Evolutionary conservation across 768 basidiomycete species (phyloP), one percentile per base, ranked within the genome.

Genomic region (Sarcodon aspratus): DNA sequence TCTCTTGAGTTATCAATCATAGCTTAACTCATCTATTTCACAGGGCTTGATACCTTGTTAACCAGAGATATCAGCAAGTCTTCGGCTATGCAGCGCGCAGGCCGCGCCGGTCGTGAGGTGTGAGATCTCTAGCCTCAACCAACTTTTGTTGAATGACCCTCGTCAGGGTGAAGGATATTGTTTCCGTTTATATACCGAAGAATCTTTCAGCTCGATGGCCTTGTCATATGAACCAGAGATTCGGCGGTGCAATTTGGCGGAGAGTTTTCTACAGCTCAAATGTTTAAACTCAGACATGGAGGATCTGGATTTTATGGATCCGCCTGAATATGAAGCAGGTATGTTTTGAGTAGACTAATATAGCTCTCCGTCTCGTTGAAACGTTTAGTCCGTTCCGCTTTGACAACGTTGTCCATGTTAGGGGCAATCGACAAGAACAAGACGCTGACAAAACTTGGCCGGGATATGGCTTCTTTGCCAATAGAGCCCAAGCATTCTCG

Each of bases 31-130:
- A 42, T n/a, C 46, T 6, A 33, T 12, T 18, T 17, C n/a, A 21
- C 54, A 92, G 93, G 91, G 2, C 85, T 97, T 56, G 94, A 98
- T 63, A 85, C 88, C 12, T 70, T 98, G 3, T 57, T 90, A 37
- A 85, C 85, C 12, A 78, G 79, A 59, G 80, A 85, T 46, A 87
- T 97, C 52, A 88, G 88, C 21, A 82, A 89, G 63, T 91, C 90
- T 2, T 91, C 87, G 11, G 94, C 96, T 7, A 80, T 81, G 75
- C 88, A 99, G 63, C 74, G 96, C n/a, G 78, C 92, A 3, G 96
- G 96, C 62, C 89, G 96, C 49, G 96, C 95, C 0, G 96, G 96
- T 53, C 90, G 96, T 50, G 92, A 97, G 66, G 87, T 86, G 58
- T 40, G 66, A 59, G 17, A 0, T 31, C 11, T 36, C 33, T 8